phyloP scores from a whole-genome alignment of 2,329 filamentous ascomycete species.

The Trichocomaceae sp. region DNA sequence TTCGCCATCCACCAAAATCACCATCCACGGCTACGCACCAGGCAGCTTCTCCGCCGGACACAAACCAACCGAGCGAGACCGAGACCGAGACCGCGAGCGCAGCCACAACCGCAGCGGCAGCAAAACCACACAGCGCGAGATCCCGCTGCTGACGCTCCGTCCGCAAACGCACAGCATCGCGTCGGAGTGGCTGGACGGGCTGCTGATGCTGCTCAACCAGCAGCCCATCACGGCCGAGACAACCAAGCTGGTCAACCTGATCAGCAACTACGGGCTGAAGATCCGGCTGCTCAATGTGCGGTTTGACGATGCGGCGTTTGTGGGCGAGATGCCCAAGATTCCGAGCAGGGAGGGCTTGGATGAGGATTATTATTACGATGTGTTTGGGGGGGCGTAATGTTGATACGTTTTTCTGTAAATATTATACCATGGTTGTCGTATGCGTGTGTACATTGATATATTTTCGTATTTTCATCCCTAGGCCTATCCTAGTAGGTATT shows the following conservation, averaged over 20 bases:
- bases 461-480: no score
- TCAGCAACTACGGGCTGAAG: constrained; percentile 86
- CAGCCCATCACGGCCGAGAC: constrained; percentile 96
- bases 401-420: no score
- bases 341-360: constrained; percentile 80
- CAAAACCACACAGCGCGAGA: constrained; percentile 51
- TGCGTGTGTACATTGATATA: not conserved
- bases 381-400: constrained; percentile 42
- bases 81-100: no score
- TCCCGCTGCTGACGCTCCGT: constrained; percentile 72
- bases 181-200: constrained; percentile 92
- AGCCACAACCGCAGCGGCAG: constrained; percentile 26
- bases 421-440: no score
- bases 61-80: constrained; percentile 18
- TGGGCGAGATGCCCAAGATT: constrained; percentile 64
- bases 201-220: constrained; percentile 92
- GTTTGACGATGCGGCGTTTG: constrained; percentile 69
- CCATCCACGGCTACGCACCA: constrained; percentile 67
- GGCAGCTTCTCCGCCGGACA: constrained; percentile 24
- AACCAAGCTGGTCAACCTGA: constrained; percentile 76
- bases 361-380: constrained; percentile 89
- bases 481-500: no score
- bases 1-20: constrained; percentile 68
- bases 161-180: constrained; percentile 74
- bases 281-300: constrained; percentile 86